These are phyloP conservation scores for Vigna nakashimae DNA, from an alignment of 306 rosid genomes.

Conservation along the genomic window DNA sequence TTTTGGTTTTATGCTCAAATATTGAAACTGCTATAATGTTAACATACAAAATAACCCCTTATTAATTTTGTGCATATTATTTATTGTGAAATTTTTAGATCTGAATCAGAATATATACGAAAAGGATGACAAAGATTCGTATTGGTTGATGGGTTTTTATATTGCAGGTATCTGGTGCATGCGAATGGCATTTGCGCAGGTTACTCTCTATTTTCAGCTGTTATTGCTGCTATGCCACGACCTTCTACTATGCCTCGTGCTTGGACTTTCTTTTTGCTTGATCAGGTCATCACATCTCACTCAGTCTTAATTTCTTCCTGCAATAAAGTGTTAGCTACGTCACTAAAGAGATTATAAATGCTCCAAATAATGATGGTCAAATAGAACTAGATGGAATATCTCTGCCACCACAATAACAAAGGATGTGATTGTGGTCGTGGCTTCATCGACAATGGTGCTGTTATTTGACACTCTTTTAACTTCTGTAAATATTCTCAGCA, in stretches of 20 bases:
- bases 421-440: no score
- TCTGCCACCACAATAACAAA: no score
- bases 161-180: slow-evolving; percentile 86
- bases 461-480: no score
- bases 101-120: background rate
- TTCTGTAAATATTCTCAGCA: no score
- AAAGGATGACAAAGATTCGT: background rate
- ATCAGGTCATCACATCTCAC: slow-evolving; percentile 62
- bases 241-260: slow-evolving; percentile 62
- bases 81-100: slow-evolving; percentile 7
- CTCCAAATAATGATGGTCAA: background rate
- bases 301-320: background rate
- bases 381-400: no score
- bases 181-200: slow-evolving; percentile 94
- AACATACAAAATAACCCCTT: background rate
- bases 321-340: background rate
- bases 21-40: background rate
- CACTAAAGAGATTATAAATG: background rate
- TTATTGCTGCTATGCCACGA: slow-evolving; percentile 67
- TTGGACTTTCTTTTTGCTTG: slow-evolving; percentile 90
- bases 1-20: background rate
- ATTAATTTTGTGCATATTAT: background rate
- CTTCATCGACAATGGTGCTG: no score
- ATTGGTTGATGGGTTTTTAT: background rate
- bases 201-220: slow-evolving; percentile 83